These are phyloP conservation scores for Microcyclospora pomicola DNA, from an alignment of 2,329 filamentous ascomycete genomes.

Conservation along the genomic window DNA sequence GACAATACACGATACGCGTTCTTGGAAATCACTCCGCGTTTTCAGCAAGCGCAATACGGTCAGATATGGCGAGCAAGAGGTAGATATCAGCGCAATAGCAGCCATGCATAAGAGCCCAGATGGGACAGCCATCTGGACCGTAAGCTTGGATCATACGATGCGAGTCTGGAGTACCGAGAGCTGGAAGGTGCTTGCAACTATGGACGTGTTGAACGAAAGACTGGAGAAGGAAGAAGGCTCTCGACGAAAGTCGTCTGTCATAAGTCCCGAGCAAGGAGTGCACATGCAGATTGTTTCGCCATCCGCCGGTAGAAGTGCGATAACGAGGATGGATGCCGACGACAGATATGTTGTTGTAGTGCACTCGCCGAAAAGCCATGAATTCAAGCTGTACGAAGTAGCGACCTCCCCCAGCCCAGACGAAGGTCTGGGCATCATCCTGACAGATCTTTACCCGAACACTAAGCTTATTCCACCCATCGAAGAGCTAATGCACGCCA, in stretches of 20 bases:
- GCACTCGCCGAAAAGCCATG: slow-evolving; percentile 76
- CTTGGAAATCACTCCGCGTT: slow-evolving; percentile 23
- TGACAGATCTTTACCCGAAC: slow-evolving; percentile 40
- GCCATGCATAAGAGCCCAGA: slow-evolving; percentile 39
- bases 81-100: slow-evolving; percentile 55
- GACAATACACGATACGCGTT: slow-evolving; percentile 20
- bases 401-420: slow-evolving; percentile 1
- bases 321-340: slow-evolving; percentile 6
- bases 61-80: slow-evolving; percentile 47
- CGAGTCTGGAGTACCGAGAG: slow-evolving; percentile 80
- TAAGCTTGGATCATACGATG: slow-evolving; percentile 78
- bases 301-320: slow-evolving; percentile 37
- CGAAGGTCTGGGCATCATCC: slow-evolving; percentile 6
- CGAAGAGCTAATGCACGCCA: slow-evolving; percentile 36
- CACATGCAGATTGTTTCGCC: slow-evolving; percentile 57
- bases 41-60: slow-evolving; percentile 52
- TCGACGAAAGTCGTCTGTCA: slow-evolving; percentile 45
- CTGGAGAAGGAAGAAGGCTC: slow-evolving; percentile 26
- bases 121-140: slow-evolving; percentile 51
- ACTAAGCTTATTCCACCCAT: slow-evolving; percentile 49
- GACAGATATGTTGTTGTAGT: slow-evolving; percentile 53
- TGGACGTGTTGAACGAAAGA: slow-evolving; percentile 58
- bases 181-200: slow-evolving; percentile 61
- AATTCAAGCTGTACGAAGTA: slow-evolving; percentile 93
- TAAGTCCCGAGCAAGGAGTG: slow-evolving; percentile 66